Base-by-base conservation (phyloP, 2,329 filamentous ascomycete species). In the Fusarium siculi region DNA sequence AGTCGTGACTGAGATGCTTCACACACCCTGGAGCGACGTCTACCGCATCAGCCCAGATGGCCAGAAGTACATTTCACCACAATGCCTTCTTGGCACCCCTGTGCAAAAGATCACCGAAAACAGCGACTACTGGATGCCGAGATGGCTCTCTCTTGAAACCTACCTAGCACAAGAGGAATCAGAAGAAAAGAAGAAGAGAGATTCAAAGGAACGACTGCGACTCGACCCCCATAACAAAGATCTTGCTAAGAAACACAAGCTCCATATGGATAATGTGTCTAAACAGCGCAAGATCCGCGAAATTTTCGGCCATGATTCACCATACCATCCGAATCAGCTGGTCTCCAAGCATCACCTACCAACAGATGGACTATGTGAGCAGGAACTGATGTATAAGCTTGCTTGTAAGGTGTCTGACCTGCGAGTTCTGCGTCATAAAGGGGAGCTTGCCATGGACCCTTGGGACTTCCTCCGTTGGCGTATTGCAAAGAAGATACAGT, bases 401-500 rank as follows among this genome's bases (percentile, higher is more conserved):
- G 80, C 79, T 1, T 80, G 78, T 56, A 81, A 80, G 36, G 62
- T 84, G 8, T 76, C 77, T 0, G 81, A 82, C 21, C 68, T 84
- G 2, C 61, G 73, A 10, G 63, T 76, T 9, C 70, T 84, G 1
- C 63, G 74, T 8, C 50, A 67, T 3, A 68, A 53, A 10, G 66
- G 74, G 9, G 61, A 80, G 30, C 70, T 84, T 4, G 30, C 39
- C 1, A 84, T 84, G 82, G 78, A 82, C 12, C 80, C 82, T 0
- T 82, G 78, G 61, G 79, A 83, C 65, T 84, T 84, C 54, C 70
- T 83, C 44, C 76, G 82, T 23, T 84, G 81, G 82, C 75, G 81
- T 25, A 69, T 82, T 32, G 58, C 63, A 11, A 56, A 62, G 12
- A 76, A 77, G 36, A 44, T 74, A 15, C 34, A 58, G 9, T 57